These are phyloP conservation scores for Arthromyces matolae DNA, from an alignment of 768 basidiomycete genomes.

Conservation along the genomic window DNA sequence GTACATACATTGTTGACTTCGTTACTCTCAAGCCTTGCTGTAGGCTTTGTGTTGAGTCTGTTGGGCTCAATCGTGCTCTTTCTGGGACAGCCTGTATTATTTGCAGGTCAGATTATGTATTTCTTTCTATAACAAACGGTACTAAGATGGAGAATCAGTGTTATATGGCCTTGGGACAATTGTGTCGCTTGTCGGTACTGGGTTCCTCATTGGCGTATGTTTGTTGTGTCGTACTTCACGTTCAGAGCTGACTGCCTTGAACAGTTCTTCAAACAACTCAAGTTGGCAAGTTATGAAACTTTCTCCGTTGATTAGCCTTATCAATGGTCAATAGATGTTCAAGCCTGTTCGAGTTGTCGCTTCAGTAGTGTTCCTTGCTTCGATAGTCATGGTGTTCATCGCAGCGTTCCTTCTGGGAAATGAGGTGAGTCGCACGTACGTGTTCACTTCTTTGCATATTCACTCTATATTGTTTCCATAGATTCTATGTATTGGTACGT, in stretches of 20 bases:
- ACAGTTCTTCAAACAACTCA: slow-evolving; percentile 77
- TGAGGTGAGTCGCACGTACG: slow-evolving; percentile 45
- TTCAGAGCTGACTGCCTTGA: slow-evolving; percentile 3
- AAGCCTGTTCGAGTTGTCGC: slow-evolving; percentile 87
- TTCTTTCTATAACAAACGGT: slow-evolving; percentile 10
- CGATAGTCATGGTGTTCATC: slow-evolving; percentile 81
- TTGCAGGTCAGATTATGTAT: slow-evolving; percentile 81
- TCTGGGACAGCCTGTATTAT: slow-evolving; percentile 60
- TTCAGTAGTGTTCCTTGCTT: slow-evolving; percentile 70
- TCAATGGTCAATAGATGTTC: slow-evolving; percentile 75
- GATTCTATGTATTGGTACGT: slow-evolving; percentile 68
- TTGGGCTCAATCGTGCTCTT: slow-evolving; percentile 78
- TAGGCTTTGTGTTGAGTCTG: slow-evolving; percentile 78
- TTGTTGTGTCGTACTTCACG: neutral
- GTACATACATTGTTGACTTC: neutral
- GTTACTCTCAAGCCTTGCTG: slow-evolving; percentile 45
- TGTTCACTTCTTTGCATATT: no score
- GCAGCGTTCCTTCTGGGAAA: slow-evolving; percentile 75
- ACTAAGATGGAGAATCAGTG: slow-evolving; percentile 38
- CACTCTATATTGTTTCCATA: no score
- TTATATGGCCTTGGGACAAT: slow-evolving; percentile 82
- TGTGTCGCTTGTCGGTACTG: slow-evolving; percentile 81
- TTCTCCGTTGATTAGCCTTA: no score
- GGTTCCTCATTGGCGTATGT: slow-evolving; percentile 86
- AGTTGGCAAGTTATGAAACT: slow-evolving; percentile 64